These are phyloP conservation scores for Inonotus obliquus DNA, from an alignment of 1,284 basidiomycete species.

Conservation along the genomic window DNA sequence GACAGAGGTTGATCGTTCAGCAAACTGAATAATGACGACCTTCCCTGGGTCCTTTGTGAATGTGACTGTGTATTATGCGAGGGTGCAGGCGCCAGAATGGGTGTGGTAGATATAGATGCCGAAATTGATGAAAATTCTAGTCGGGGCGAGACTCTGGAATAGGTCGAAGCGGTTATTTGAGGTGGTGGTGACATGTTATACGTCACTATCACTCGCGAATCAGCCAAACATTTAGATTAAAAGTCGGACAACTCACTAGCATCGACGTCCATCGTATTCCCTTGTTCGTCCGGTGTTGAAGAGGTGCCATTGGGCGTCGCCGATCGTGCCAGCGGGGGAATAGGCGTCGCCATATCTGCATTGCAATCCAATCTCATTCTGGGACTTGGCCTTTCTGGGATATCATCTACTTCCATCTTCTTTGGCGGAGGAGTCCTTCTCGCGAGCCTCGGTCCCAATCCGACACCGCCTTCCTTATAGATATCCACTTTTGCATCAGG, in stretches of 20 bases:
- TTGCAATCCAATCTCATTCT: not conserved
- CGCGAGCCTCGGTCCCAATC: conserved; percentile 22
- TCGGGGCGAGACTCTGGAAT: conserved; percentile 19
- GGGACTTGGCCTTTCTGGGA: not conserved
- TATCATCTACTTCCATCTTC: conserved; percentile 26
- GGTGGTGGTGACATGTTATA: no score
- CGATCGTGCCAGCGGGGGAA: not conserved
- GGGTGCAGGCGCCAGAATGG: conserved; percentile 28
- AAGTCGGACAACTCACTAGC: conserved; percentile 22
- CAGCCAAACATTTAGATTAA: no score
- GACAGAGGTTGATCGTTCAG: conserved; percentile 12
- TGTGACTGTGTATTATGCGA: conserved; percentile 24
- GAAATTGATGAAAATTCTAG: not conserved
- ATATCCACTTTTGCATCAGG: no score
- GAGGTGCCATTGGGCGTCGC: not conserved
- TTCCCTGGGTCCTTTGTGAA: conserved; percentile 25
- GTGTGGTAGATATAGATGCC: conserved; percentile 15
- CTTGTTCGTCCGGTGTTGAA: not conserved
- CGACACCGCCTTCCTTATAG: conserved; percentile 17
- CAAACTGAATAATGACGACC: conserved; percentile 13
- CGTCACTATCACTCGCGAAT: no score
- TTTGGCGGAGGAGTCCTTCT: conserved; percentile 22
- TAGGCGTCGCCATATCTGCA: no score
- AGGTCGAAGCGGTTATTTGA: conserved; percentile 24
- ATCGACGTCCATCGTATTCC: conserved; percentile 14